These are phyloP conservation scores for Penicillium coprophilum DNA, from an alignment of 495 filamentous ascomycete genomes.

Conservation along the genomic window DNA sequence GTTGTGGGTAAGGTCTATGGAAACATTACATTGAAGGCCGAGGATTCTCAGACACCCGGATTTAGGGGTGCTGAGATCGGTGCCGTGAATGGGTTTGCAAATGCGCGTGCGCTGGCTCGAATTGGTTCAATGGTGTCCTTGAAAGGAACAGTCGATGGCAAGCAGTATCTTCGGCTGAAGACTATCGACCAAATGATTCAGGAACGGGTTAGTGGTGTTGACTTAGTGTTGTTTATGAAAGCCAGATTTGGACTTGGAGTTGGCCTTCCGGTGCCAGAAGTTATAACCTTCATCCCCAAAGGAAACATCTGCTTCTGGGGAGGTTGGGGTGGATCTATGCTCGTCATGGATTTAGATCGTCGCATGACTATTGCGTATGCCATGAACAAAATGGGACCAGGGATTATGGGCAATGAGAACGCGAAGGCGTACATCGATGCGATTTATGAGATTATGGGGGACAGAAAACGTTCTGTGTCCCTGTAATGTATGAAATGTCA, in stretches of 20 bases:
- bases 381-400: conserved; percentile 44
- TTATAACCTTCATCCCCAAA: conserved; percentile 28
- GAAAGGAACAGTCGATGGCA: conserved; percentile 32
- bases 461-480: neutral
- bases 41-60: conserved; percentile 8
- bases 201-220: conserved; percentile 36
- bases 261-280: conserved; percentile 23
- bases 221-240: conserved; percentile 29
- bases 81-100: conserved; percentile 33
- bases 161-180: conserved; percentile 28
- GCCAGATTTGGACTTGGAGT: conserved; percentile 41
- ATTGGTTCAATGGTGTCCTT: conserved; percentile 35
- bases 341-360: conserved; percentile 44
- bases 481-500: neutral
- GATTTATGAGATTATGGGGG: conserved; percentile 34
- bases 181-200: conserved; percentile 39
- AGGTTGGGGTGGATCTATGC: conserved; percentile 45
- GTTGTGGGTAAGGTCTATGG: conserved; percentile 17
- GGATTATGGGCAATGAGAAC: conserved; percentile 30
- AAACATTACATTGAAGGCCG: neutral
- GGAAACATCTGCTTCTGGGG: conserved; percentile 42
- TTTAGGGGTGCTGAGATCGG: conserved; percentile 32
- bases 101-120: conserved; percentile 34
- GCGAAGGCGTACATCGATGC: conserved; percentile 34
- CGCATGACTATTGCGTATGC: conserved; percentile 43